Percentiles rank a stretch among this genome's conserved stretches.
Evolutionary conservation across 805 yeast genomes (phyloP).

Genomic region (Osmozyma mogii): DNA sequence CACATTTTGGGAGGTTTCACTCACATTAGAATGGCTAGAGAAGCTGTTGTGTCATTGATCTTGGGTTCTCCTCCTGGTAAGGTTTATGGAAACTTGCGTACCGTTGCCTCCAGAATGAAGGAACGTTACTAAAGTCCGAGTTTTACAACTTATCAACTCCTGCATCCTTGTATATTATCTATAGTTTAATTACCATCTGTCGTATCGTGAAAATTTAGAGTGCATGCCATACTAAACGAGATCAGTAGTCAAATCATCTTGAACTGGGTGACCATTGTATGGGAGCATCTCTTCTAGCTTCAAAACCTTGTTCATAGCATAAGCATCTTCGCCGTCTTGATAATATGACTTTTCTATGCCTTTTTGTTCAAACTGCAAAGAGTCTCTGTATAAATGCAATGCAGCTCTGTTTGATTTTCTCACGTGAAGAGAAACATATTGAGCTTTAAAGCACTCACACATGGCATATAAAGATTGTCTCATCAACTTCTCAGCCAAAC

Average conservation of each 20-base stretch:
- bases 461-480: constrained; percentile 73
- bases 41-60: constrained; percentile 88
- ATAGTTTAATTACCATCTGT: too few species aligned
- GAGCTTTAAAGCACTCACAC: constrained; percentile 72
- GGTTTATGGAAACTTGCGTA: constrained; percentile 93
- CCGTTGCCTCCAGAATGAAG: constrained; percentile 94
- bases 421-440: constrained; percentile 86
- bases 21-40: constrained; percentile 97
- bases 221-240: constrained; percentile 12
- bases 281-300: constrained; percentile 56
- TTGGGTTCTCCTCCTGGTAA: constrained; percentile 98
- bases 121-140: constrained; percentile 89
- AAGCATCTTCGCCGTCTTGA: constrained; percentile 97
- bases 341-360: constrained; percentile 83
- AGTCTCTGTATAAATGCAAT: constrained; percentile 79
- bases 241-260: constrained; percentile 45
- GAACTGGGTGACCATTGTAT: constrained; percentile 34
- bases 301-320: constrained; percentile 77
- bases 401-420: constrained; percentile 93
- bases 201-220: too few species aligned
- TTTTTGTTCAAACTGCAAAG: constrained; percentile 74
- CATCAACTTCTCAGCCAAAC: constrained; percentile 88
- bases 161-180: too few species aligned
- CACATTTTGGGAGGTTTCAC: constrained; percentile 96
- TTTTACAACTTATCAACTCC: too few species aligned